Evolutionary conservation across 2,329 filamentous ascomycete species (phyloP).

Genomic region (Arthrobotrys pseudoclavata): DNA sequence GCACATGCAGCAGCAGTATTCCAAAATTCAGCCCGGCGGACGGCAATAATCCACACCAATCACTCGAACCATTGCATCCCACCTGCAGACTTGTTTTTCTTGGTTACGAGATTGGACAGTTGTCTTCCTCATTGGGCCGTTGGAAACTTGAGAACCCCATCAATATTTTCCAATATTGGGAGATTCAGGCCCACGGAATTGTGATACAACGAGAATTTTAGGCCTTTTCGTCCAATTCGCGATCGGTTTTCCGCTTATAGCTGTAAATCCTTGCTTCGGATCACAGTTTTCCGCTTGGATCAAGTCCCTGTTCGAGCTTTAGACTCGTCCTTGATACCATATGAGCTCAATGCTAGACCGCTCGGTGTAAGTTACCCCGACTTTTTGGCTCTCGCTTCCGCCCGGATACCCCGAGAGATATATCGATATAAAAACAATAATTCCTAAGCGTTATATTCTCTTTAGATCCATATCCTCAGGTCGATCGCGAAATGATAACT

Average conservation of each 20-base stretch:
- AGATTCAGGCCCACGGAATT: conserved; percentile 37
- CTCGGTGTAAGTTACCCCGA: conserved; percentile 52
- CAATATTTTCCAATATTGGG: conserved; percentile 39
- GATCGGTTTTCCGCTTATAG: conserved; percentile 45
- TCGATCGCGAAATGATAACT: conserved; percentile 59
- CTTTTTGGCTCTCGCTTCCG: conserved; percentile 38
- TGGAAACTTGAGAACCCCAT: conserved; percentile 34
- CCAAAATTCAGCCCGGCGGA: conserved; percentile 59
- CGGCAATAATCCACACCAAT: conserved; percentile 60
- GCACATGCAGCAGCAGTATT: conserved; percentile 60
- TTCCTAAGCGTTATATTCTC: conserved; percentile 25
- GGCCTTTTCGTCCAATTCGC: conserved; percentile 43
- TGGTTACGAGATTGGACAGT: conserved; percentile 61
- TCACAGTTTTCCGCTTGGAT: conserved; percentile 42
- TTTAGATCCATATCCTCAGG: conserved; percentile 57
- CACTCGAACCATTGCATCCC: conserved; percentile 47
- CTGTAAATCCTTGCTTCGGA: conserved; percentile 58
- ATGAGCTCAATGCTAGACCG: conserved; percentile 60
- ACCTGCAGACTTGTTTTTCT: conserved; percentile 53
- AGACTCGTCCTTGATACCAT: conserved; percentile 34
- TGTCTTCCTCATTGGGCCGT: conserved; percentile 59
- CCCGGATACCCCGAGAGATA: conserved; percentile 19
- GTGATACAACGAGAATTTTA: conserved; percentile 52
- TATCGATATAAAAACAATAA: conserved; percentile 8
- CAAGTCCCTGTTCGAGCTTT: conserved; percentile 37